phyloP scores from a whole-genome alignment of 2,329 filamentous ascomycete genomes.

The Alternaria panax region DNA sequence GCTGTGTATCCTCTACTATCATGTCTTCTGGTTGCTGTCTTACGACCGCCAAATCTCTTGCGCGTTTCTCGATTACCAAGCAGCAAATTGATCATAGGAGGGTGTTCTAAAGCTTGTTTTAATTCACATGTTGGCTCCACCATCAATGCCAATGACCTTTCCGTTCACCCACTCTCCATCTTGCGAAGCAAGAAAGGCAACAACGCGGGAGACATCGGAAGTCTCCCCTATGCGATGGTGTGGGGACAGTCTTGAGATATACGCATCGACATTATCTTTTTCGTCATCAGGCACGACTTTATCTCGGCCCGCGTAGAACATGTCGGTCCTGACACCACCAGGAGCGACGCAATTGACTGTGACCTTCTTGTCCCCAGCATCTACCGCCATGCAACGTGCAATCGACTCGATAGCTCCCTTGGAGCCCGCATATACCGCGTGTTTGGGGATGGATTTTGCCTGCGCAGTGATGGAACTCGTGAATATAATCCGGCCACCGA shows the following conservation, averaged over 20 bases:
- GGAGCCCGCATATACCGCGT: constrained; percentile 72
- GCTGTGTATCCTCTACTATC: no score
- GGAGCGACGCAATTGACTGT: constrained; percentile 75
- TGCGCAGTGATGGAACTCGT: constrained; percentile 74
- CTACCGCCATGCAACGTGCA: constrained; percentile 71
- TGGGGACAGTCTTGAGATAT: constrained; percentile 55
- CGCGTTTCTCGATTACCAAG: background rate
- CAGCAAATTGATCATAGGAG: background rate
- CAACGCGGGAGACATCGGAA: constrained; percentile 47
- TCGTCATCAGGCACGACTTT: constrained; percentile 54
- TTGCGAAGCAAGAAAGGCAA: constrained; percentile 42
- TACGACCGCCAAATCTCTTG: background rate
- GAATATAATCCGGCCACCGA: constrained; percentile 73
- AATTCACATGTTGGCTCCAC: constrained; percentile 8
- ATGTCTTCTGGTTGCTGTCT: background rate
- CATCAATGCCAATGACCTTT: constrained; percentile 20
- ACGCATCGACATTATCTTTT: constrained; percentile 33
- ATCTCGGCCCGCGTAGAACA: constrained; percentile 71
- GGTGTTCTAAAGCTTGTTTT: background rate
- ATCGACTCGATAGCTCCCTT: constrained; percentile 75
- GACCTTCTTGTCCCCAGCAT: constrained; percentile 70
- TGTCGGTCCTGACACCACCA: constrained; percentile 75
- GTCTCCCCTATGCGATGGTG: constrained; percentile 54
- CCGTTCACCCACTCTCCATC: constrained; percentile 48
- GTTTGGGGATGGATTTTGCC: constrained; percentile 70